A percentile compares a stretch with the other conserved stretches of the same genome.
phyloP scores from a whole-genome alignment of 2,329 filamentous ascomycete genomes.

The Basipetospora chlamydospora region DNA sequence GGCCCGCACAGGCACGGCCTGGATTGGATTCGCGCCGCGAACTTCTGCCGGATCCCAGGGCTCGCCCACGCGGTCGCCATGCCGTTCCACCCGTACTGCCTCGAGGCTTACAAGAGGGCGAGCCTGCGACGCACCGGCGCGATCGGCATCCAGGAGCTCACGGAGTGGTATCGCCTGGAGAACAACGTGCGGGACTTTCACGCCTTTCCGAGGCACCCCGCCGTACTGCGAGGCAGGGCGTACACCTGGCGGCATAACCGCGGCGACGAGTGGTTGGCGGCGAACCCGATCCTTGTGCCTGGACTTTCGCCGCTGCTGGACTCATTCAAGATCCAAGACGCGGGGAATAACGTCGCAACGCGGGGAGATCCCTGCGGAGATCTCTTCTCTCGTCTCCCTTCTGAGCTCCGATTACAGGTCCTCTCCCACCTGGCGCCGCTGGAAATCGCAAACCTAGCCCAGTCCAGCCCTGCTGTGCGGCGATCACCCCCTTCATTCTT shows the following conservation, averaged over 20 bases:
- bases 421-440: neutral
- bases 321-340: neutral
- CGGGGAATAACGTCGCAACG: neutral
- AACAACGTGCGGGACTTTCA: neutral
- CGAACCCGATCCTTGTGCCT: neutral
- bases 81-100: conserved; percentile 16
- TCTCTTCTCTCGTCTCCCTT: neutral
- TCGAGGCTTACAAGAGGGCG: conserved; percentile 16
- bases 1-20: neutral
- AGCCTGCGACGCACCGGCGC: conserved; percentile 7
- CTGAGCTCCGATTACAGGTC: neutral
- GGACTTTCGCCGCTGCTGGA: neutral
- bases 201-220: neutral
- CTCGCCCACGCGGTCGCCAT: conserved; percentile 6
- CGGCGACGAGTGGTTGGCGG: neutral
- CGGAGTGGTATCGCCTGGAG: neutral
- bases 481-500: conserved; percentile 3
- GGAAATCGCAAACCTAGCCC: neutral
- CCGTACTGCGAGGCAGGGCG: neutral
- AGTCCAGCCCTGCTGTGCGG: neutral
- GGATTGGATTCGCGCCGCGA: neutral
- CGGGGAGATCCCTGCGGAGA: neutral
- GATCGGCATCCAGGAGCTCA: conserved; percentile 11
- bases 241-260: neutral
- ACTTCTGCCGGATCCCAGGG: too few species aligned